phyloP scores from a whole-genome alignment of 208 protist species.

The Crithidia expoeki region DNA sequence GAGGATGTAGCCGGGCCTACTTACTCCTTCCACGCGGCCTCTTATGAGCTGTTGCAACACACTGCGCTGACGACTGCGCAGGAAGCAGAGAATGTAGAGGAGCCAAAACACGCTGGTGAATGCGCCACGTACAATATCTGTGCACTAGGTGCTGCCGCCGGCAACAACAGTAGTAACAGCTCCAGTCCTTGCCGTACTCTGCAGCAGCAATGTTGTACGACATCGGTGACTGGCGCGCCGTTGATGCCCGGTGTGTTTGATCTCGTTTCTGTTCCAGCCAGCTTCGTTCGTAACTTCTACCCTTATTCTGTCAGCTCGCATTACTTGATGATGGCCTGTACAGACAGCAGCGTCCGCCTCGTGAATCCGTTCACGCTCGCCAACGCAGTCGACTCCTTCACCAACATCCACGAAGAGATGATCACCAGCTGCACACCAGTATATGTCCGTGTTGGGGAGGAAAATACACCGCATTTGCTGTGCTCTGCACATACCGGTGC shows the following conservation, averaged over 20 bases:
- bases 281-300: constrained; percentile 7
- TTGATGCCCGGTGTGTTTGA: constrained; percentile 79
- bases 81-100: neutral
- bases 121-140: constrained; percentile 12
- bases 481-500: constrained; percentile 78
- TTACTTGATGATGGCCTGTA: constrained; percentile 56
- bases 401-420: constrained; percentile 64
- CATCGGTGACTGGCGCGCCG: neutral
- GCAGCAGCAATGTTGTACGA: neutral
- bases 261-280: constrained; percentile 26
- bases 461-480: constrained; percentile 40
- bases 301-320: neutral
- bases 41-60: constrained; percentile 41
- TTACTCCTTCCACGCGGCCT: constrained; percentile 22
- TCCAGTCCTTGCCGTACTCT: neutral
- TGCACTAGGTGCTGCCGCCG: no score
- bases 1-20: neutral
- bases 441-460: constrained; percentile 7
- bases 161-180: no score
- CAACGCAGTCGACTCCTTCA: constrained; percentile 26
- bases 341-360: constrained; percentile 70
- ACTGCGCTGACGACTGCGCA: neutral
- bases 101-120: constrained; percentile 25
- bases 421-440: constrained; percentile 77
- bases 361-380: constrained; percentile 34